Evolutionary conservation across 2,329 filamentous ascomycete genomes (phyloP), one percentile per base, ranked within the genome.

Genomic region (Aspergillus pseudotamarii): DNA sequence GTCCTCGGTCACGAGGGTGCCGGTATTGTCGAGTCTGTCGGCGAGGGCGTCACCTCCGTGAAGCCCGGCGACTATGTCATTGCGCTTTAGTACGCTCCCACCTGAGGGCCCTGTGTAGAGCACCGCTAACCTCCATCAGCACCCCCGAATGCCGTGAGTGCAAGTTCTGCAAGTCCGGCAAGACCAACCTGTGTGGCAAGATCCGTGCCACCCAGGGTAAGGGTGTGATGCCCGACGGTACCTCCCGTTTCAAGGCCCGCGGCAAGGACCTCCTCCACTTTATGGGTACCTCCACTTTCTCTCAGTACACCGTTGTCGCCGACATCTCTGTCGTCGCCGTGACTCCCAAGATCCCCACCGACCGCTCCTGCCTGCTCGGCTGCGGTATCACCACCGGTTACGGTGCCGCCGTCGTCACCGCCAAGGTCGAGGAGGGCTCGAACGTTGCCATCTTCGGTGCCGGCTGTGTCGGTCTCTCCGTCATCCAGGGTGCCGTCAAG

Each of bases 141-240:
- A 98, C 94, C 54, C 95, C 95, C 69, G 94, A 98, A 84, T 98
- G 95, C 85, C 86, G 88, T 71, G 94, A 98, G 81, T 99, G 95
- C 89, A 98, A 98, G 85, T 98, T 98, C 87, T 99, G 95, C 90
- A 95, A 93, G 82, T 98, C 94, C 48, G 95, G 94, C 83, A 99
- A 99, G 89, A 98, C 94, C 75, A 97, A 98, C 83, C 91, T 98
- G 63, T 98, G 94, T 83, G 95, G 95, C 80, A 98, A 98, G 88
- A 99, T 99, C 81, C 91, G 95, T 74, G 92, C 93, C 53, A 98
- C 95, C 51, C 95, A 99, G 83, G 95, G 95, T 73, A 91, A 89
- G 81, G 95, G 95, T 76, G 88, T 97, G 71, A 97, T 99, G 94
- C 95, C 95, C 62, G 95, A 99, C 80, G 94, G 94, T 73, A 98